Conservation (phyloP, 2,329 filamentous ascomycete genomes). For the Trichoderma citrinoviride region DNA sequence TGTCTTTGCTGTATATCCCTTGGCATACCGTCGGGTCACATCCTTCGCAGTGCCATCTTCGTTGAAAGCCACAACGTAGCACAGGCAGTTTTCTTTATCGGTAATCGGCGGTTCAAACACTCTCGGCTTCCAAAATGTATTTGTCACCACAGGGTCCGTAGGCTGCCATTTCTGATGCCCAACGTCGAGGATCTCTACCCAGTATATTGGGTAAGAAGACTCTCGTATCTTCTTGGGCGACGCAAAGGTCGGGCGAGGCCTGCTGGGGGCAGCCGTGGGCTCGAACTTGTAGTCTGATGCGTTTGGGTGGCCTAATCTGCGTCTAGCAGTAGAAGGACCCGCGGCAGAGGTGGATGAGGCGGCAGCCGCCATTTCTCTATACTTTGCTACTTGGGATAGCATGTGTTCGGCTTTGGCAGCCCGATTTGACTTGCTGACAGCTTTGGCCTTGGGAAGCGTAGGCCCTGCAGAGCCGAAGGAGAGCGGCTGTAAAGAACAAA, state of each 20-base stretch:
- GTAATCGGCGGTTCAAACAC: constrained; percentile 79
- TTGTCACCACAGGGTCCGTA: constrained; percentile 80
- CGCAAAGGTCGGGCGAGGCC: constrained; percentile 33
- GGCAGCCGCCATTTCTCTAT: constrained; percentile 40
- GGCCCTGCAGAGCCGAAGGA: constrained; percentile 60
- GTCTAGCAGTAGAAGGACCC: constrained; percentile 40
- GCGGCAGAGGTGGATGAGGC: constrained; percentile 29
- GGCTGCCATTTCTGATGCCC: constrained; percentile 90
- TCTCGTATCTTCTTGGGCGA: constrained; percentile 55
- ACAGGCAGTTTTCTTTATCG: constrained; percentile 72
- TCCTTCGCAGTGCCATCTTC: constrained; percentile 75
- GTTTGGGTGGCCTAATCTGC: constrained; percentile 53
- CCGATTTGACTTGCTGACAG: constrained; percentile 32
- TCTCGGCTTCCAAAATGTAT: constrained; percentile 68
- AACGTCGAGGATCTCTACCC: constrained; percentile 87
- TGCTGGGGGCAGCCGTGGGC: constrained; percentile 42
- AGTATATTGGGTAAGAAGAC: constrained; percentile 80
- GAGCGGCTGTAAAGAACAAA: constrained; percentile 86
- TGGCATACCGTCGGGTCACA: constrained; percentile 83
- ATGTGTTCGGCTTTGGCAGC: constrained; percentile 34
- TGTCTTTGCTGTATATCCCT: constrained; percentile 88
- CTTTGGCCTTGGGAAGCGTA: constrained; percentile 43
- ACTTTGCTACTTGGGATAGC: constrained; percentile 24
- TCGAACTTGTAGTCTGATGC: constrained; percentile 52
- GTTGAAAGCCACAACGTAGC: constrained; percentile 84